Evolutionary conservation across 129 eudicot genomes (phyloP).

Genomic region (Kitagawia praeruptora): DNA sequence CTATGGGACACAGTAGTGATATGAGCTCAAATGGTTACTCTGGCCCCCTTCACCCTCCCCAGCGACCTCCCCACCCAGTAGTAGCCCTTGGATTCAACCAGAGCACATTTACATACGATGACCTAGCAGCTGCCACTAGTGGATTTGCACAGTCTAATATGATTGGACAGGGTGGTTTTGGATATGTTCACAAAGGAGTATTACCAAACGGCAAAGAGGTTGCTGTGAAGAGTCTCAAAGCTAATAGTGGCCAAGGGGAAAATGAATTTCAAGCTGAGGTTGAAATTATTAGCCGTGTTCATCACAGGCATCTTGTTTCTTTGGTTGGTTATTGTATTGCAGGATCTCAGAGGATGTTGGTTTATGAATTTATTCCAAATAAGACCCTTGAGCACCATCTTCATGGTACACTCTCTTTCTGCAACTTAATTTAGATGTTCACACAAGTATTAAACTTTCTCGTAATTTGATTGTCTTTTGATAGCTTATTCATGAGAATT

Average conservation of each 20-base stretch:
- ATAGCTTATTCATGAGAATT: background rate
- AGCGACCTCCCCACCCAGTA: slow-evolving; percentile 67
- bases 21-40: slow-evolving; percentile 51
- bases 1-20: slow-evolving; percentile 45
- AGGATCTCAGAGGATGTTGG: slow-evolving; percentile 57
- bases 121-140: slow-evolving; percentile 53
- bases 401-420: slow-evolving; percentile 32
- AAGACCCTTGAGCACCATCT: slow-evolving; percentile 63
- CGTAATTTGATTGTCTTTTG: background rate
- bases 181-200: slow-evolving; percentile 70
- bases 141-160: slow-evolving; percentile 37
- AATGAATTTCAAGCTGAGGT: slow-evolving; percentile 78
- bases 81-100: slow-evolving; percentile 57
- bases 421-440: background rate
- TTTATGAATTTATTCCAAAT: slow-evolving; percentile 61
- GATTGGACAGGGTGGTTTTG: slow-evolving; percentile 78
- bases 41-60: slow-evolving; percentile 37
- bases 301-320: slow-evolving; percentile 67
- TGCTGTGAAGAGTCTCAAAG: slow-evolving; percentile 66
- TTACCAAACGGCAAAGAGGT: slow-evolving; percentile 60
- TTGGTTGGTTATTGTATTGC: slow-evolving; percentile 77
- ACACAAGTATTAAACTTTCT: background rate
- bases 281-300: slow-evolving; percentile 63
- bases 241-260: slow-evolving; percentile 73
- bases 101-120: slow-evolving; percentile 56